Evolutionary conservation across 345 rosid species (phyloP).

Genomic region (Combretum micranthum): DNA sequence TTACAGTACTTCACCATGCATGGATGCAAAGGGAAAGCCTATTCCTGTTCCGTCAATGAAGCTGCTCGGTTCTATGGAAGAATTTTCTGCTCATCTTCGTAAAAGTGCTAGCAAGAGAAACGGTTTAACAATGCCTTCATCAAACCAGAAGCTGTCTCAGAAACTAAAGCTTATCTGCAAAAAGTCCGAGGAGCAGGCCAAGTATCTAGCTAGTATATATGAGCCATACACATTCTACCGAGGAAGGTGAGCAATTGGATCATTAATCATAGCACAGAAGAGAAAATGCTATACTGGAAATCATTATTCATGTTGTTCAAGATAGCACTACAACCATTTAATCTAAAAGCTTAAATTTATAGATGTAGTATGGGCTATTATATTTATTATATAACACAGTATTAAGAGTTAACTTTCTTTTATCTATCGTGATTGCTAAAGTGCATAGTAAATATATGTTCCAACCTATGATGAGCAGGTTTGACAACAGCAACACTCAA

Average conservation of each 20-base stretch:
- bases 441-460: not conserved
- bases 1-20: slow-evolving; percentile 57
- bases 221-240: slow-evolving; percentile 86
- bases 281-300: not conserved
- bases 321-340: no score
- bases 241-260: slow-evolving; percentile 49
- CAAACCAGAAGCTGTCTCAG: slow-evolving; percentile 41
- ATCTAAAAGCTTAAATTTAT: no score
- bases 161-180: slow-evolving; percentile 55
- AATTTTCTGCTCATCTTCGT: slow-evolving; percentile 66
- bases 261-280: not conserved
- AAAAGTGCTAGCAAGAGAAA: slow-evolving; percentile 45
- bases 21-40: slow-evolving; percentile 75
- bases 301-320: not conserved
- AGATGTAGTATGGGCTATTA: no score
- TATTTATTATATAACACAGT: no score
- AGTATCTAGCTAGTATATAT: slow-evolving; percentile 69
- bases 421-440: not conserved
- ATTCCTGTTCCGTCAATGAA: slow-evolving; percentile 69
- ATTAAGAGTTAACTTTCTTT: no score
- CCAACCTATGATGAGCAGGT: slow-evolving; percentile 25
- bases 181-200: slow-evolving; percentile 77
- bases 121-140: slow-evolving; percentile 27
- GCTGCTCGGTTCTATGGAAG: slow-evolving; percentile 69
- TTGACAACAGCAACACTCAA: slow-evolving; percentile 76